A percentile compares a stretch with the other conserved stretches of the same genome.
phyloP scores from a whole-genome alignment of 2,329 filamentous ascomycete genomes.

The Pyricularia sp. region DNA sequence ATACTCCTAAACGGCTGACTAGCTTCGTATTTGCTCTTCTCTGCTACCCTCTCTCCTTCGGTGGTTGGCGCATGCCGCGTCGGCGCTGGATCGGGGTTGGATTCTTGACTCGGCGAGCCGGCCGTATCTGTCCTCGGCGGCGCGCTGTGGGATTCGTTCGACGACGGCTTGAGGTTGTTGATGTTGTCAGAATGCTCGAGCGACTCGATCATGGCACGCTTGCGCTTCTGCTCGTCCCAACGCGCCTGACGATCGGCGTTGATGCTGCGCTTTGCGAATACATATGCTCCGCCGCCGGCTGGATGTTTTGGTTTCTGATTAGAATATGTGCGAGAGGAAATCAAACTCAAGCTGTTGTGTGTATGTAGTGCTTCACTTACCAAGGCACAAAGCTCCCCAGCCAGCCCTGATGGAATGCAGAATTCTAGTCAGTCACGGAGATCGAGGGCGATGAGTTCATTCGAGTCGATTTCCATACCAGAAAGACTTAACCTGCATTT shows the following conservation, averaged over 20 bases:
- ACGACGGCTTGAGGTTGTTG: conserved; percentile 22
- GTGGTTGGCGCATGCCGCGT: conserved; percentile 71
- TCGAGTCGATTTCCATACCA: conserved; percentile 37
- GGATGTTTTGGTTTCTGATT: conserved; percentile 6
- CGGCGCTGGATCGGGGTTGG: conserved; percentile 71
- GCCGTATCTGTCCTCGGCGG: conserved; percentile 49
- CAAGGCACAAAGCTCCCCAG: conserved; percentile 81
- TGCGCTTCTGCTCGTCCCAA: conserved; percentile 55
- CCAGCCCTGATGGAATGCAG: conserved; percentile 56
- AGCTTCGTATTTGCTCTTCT: conserved; percentile 89
- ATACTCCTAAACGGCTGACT: conserved; percentile 62
- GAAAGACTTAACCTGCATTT: conserved; percentile 50
- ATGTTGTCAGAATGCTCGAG: conserved; percentile 38
- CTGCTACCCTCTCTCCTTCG: conserved; percentile 54
- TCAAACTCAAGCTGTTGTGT: neutral
- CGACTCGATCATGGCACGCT: conserved; percentile 49
- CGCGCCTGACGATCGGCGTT: conserved; percentile 76
- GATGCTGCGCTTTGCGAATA: conserved; percentile 90
- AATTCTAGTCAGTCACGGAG: conserved; percentile 4
- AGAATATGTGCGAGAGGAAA: conserved; percentile 8
- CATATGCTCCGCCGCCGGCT: conserved; percentile 89
- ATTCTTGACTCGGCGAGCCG: conserved; percentile 61
- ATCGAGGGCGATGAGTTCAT: too few relatives aligned
- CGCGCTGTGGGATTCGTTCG: conserved; percentile 10
- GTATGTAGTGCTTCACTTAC: conserved; percentile 41